These are phyloP conservation scores for Pseudonitzschia multiseries DNA, from an alignment of 108 stramenopile species.

Conservation along the genomic window DNA sequence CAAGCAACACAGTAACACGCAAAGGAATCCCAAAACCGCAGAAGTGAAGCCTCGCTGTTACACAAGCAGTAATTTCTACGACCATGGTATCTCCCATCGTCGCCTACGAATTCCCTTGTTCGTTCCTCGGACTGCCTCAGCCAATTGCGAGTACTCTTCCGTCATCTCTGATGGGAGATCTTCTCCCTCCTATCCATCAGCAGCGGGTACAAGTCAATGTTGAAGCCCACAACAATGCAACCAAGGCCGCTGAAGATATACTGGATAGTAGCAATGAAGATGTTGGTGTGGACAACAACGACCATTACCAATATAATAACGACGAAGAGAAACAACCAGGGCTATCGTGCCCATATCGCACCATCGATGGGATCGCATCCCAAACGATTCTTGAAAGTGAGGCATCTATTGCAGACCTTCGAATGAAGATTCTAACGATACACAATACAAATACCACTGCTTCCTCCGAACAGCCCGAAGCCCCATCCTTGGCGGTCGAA, in stretches of 20 bases:
- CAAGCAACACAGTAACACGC: too few relatives aligned
- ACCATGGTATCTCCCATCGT: neutral
- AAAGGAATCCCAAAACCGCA: too few relatives aligned
- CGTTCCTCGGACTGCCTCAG: conserved; percentile 8
- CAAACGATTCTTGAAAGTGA: conserved; percentile 10
- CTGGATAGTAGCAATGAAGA: too few relatives aligned
- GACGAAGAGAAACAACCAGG: neutral
- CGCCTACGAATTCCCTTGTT: conserved; percentile 9
- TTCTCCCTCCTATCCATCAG: neutral
- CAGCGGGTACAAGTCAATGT: neutral
- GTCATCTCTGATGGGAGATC: neutral
- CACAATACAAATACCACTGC: neutral
- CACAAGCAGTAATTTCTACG: neutral
- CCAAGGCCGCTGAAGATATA: too few relatives aligned
- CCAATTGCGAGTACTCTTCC: neutral
- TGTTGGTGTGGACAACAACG: too few relatives aligned
- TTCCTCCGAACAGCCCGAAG: neutral
- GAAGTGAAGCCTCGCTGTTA: too few relatives aligned
- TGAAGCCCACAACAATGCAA: too few relatives aligned
- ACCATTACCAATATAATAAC: neutral
- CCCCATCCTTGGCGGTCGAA: conserved; percentile 8
- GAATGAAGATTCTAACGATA: neutral
- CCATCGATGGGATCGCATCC: conserved; percentile 6
- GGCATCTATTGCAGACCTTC: neutral
- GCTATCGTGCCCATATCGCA: neutral